These are phyloP conservation scores for Penicillium macrosclerotiorum DNA, from an alignment of 495 filamentous ascomycete genomes.

Conservation along the genomic window DNA sequence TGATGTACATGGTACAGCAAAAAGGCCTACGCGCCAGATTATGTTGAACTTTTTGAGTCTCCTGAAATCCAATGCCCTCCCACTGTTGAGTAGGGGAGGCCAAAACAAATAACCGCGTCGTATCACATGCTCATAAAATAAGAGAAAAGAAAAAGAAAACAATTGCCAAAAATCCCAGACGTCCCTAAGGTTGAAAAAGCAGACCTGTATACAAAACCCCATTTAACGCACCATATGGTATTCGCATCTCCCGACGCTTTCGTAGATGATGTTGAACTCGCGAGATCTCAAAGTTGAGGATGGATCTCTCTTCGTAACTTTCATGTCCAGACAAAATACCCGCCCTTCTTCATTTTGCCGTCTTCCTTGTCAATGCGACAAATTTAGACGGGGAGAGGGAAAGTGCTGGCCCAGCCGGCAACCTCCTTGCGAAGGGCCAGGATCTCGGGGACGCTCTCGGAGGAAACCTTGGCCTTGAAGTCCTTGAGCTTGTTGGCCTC, in stretches of 20 bases:
- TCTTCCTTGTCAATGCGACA: too few species aligned
- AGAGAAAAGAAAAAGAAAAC: constrained; percentile 13
- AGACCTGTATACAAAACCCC: constrained; percentile 46
- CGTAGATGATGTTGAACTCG: constrained; percentile 34
- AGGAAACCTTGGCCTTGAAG: constrained; percentile 89
- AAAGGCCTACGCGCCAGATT: constrained; percentile 20
- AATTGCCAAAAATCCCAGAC: constrained; percentile 39
- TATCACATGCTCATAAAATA: constrained; percentile 29
- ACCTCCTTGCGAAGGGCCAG: constrained; percentile 85
- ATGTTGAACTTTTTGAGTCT: constrained; percentile 39
- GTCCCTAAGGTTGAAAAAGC: constrained; percentile 52
- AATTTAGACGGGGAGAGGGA: constrained; percentile 81
- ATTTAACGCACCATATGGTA: constrained; percentile 37
- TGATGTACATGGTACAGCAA: constrained; percentile 15
- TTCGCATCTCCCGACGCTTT: constrained; percentile 22
- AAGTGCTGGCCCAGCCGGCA: constrained; percentile 78
- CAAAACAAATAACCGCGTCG: constrained; percentile 28
- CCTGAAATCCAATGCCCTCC: constrained; percentile 29
- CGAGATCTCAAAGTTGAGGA: constrained; percentile 14
- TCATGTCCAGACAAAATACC: constrained; percentile 16
- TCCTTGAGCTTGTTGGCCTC: constrained; percentile 99
- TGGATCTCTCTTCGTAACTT: constrained; percentile 23
- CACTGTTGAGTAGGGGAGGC: constrained; percentile 41
- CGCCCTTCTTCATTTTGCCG: constrained; percentile 1
- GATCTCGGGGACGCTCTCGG: constrained; percentile 75